A percentile compares a stretch with the other conserved stretches of the same genome.
These are phyloP conservation scores for Diaporthe amygdali DNA, from an alignment of 2,329 filamentous ascomycete genomes.

Conservation along the genomic window DNA sequence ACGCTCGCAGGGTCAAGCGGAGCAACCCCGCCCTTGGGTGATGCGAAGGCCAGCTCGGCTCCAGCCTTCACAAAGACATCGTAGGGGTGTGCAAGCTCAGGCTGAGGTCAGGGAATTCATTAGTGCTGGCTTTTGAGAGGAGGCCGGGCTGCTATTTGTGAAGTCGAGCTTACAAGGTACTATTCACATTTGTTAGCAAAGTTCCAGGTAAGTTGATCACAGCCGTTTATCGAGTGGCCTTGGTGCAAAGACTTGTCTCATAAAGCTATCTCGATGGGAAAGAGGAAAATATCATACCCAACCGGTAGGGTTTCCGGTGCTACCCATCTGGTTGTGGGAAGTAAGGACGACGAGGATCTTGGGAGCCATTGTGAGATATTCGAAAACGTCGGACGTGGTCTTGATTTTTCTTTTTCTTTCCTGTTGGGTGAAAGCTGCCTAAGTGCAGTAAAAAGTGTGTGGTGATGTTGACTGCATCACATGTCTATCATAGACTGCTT, in stretches of 20 bases:
- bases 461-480: not conserved
- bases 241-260: not conserved
- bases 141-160: not conserved
- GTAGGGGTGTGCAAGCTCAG: constrained; percentile 70
- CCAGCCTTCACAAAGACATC: constrained; percentile 57
- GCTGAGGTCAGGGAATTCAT: constrained; percentile 39
- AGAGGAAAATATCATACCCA: constrained; percentile 48
- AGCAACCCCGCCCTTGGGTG: constrained; percentile 65
- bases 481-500: not conserved
- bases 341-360: constrained; percentile 76
- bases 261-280: not conserved
- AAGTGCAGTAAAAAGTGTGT: not conserved
- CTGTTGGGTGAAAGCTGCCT: not conserved
- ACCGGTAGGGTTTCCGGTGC: constrained; percentile 63
- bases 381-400: not conserved
- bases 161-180: constrained; percentile 59
- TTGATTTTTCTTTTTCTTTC: not conserved
- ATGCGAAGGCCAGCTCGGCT: constrained; percentile 62
- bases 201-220: not conserved
- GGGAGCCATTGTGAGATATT: constrained; percentile 46
- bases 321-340: constrained; percentile 59
- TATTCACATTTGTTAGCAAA: not conserved
- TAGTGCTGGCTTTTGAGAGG: not conserved
- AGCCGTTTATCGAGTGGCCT: not conserved
- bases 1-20: constrained; percentile 66